Base-by-base conservation (phyloP, 257 asterid genomes). In the Solanum medicagineum region DNA sequence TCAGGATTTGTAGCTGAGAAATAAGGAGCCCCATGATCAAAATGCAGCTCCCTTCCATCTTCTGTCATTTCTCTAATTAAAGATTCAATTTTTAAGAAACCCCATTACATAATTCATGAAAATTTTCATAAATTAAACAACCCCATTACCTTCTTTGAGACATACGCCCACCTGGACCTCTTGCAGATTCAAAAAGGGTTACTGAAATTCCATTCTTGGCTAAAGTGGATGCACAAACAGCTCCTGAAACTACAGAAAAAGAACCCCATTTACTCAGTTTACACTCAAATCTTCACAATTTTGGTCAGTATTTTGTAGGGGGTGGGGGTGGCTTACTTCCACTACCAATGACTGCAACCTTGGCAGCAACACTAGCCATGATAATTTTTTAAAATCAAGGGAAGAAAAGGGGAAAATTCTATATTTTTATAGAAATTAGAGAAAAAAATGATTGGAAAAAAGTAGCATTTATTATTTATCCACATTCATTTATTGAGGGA, bases 131-230 rank as follows among this genome's bases (percentile, higher is more conserved):
- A 15, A 22, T 54, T 8, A n/a, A 55, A 51, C 53, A 55, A 49
- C 3, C 0, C 56, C 3, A 49, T 2, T 51, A 93, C 98, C 99
- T 94, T 88, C 99, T 92, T 80, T 93, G 98, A 79, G 98, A 94
- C 97, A 95, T 94, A 83, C 99, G 94, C 84, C 99, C 98, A 83
- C 99, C 99, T 51, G 99, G 96, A 66, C 98, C 98, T 88, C 99
- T 89, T 62, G 90, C 98, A 26, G 95, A 92, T 86, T 95, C 99
- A 85, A 95, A 93, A 84, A 95, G 40, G 81, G 99, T 92, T 84
- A 93, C 99, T 10, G 97, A 90, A 29, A 93, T 75, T 73, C 98
- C 99, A 85, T 90, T 92, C 85, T 90, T 94, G 32, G 99, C 97
- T 69, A 95, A 90, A 77, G 91, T 86, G 13, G 98, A 95, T 17